phyloP scores from a whole-genome alignment of 1,284 basidiomycete genomes.

The Butyriboletus appendiculatus region DNA sequence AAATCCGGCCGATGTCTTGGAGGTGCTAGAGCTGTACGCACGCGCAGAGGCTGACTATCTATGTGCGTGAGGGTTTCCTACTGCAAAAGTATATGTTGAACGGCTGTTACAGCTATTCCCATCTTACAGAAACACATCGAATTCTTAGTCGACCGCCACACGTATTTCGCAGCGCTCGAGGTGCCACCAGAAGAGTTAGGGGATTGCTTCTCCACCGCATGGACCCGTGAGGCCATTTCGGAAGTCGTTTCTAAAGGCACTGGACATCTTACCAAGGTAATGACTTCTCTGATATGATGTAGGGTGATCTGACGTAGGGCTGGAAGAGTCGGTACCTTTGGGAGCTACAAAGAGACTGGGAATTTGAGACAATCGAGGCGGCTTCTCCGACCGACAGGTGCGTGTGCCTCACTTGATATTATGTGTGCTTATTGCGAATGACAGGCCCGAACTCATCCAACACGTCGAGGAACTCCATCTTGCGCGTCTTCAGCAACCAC shows the following conservation, averaged over 20 bases:
- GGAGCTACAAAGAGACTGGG: slow-evolving; percentile 76
- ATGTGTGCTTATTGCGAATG: slow-evolving; percentile 30
- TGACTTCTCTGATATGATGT: slow-evolving; percentile 9
- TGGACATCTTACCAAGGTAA: slow-evolving; percentile 62
- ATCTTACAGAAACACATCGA: slow-evolving; percentile 70
- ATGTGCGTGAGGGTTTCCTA: slow-evolving; percentile 53
- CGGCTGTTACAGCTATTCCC: slow-evolving; percentile 57
- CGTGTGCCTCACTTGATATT: slow-evolving; percentile 9
- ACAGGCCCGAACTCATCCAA: slow-evolving; percentile 38
- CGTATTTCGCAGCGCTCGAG: slow-evolving; percentile 46
- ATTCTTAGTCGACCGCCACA: slow-evolving; percentile 61
- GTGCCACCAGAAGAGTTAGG: slow-evolving; percentile 49
- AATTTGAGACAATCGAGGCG: slow-evolving; percentile 59
- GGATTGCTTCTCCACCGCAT: slow-evolving; percentile 57
- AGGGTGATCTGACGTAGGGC: slow-evolving; percentile 15
- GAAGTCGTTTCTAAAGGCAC: slow-evolving; percentile 59
- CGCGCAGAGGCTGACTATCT: slow-evolving; percentile 80
- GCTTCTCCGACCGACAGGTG: slow-evolving; percentile 51
- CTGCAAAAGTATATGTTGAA: slow-evolving; percentile 8
- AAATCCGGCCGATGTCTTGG: slow-evolving; percentile 50
- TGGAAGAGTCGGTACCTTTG: slow-evolving; percentile 70
- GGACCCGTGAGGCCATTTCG: slow-evolving; percentile 57
- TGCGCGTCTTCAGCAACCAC: slow-evolving; percentile 64
- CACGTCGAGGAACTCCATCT: slow-evolving; percentile 54
- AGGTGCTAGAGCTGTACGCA: slow-evolving; percentile 63